Base-by-base conservation (phyloP, 1,284 basidiomycete genomes). In the Malassezia obtusa region DNA sequence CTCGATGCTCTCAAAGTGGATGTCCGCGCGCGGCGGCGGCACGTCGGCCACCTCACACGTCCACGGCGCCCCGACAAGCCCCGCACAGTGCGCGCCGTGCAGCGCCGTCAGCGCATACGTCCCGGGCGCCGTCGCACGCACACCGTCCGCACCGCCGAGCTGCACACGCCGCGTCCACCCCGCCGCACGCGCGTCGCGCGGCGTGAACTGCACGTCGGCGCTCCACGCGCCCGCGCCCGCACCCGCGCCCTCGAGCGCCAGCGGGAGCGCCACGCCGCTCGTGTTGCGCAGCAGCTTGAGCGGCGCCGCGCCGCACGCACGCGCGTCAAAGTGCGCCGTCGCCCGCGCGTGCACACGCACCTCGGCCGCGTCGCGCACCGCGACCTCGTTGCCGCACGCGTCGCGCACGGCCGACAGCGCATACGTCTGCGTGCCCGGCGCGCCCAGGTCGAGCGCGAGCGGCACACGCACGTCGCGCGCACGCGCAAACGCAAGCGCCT, bases 1-100 rank as follows among this genome's bases (percentile, higher is more conserved):
- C 64, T 91, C 86, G 61, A 96, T 86, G 49, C 85, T 84, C 66
- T 84, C 85, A 80, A 90, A 89, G 70, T 85, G 82, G 60, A 94
- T 87, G 66, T 89, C 83, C 12, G 86, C 84, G 2, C 80, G 82
- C 0, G 89, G 88, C 35, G 79, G 74, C 1, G 86, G 86, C 57
- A 84, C 67, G 25, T 63, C 62, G 39, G 65, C 50, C 31, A 66
- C 65, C 36, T 63, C 53, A 49, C 71, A 73, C 26, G 60, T 63
- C 67, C 68, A 71, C 24, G 61, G 61, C 21, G 60, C 58, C 24
- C 51, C 63, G 17, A 67, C 59, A 26, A 65, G 50, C 50, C 62
- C 61, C 6, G 39, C 14, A 85, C 78, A 86, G 79, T 79, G 83
- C 54, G 81, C 81, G 26, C 90, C 89, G 56, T 79, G 78, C 14